These are phyloP conservation scores for Salix dunnii DNA, from an alignment of 345 rosid species.

Conservation along the genomic window DNA sequence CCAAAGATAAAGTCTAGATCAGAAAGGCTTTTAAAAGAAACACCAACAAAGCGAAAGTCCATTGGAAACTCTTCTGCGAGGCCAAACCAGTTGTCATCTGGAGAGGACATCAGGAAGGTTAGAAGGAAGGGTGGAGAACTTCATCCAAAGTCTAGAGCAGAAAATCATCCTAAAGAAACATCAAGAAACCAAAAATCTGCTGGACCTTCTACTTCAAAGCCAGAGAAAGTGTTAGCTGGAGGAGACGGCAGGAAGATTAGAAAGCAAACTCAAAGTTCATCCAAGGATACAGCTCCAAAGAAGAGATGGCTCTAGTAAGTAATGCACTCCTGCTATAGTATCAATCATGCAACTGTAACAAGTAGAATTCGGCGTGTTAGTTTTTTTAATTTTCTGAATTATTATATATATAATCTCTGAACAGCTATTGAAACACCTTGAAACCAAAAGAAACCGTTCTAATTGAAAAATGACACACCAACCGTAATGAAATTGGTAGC, in stretches of 20 bases:
- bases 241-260: slow-evolving; percentile 54
- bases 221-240: slow-evolving; percentile 42
- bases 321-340: background rate
- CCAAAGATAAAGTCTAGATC: no score
- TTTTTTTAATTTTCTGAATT: no score
- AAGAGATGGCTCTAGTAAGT: slow-evolving; percentile 65
- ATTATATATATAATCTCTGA: no score
- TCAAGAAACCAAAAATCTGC: slow-evolving; percentile 38
- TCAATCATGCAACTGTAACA: background rate
- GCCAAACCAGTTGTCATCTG: no score
- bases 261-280: slow-evolving; percentile 38
- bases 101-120: no score
- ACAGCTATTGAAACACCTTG: no score
- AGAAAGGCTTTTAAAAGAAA: no score
- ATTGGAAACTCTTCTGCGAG: no score
- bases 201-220: slow-evolving; percentile 37
- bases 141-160: slow-evolving; percentile 28
- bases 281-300: slow-evolving; percentile 38
- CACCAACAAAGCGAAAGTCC: no score
- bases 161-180: slow-evolving; percentile 49
- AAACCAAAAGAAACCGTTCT: no score
- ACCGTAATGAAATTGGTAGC: no score
- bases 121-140: background rate
- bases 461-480: no score
- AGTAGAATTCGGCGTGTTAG: background rate